Evolutionary conservation across 805 yeast genomes (phyloP), one percentile per base, ranked within the genome.

Genomic region (Metschnikowia lochheadii): DNA sequence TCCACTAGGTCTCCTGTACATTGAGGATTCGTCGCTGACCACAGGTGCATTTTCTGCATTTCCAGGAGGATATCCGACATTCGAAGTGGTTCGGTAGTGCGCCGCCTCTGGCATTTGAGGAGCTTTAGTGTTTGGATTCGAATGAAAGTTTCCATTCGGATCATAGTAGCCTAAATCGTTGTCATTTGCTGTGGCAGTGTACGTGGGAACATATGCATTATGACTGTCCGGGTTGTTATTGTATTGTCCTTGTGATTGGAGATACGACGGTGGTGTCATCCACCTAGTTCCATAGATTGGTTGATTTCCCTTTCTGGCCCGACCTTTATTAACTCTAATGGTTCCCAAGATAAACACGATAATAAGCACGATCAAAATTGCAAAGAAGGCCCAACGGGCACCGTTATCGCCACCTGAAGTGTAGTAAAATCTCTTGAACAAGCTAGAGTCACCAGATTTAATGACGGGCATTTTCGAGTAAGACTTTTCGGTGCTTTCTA

Each of bases 181-280:
- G 29, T 83, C 88, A 54, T 83, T 83, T 0, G 90, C 83, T 14
- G 73, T 67, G 11, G 72, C 87, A 0, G 89, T 80, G 56, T 87
- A 87, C 2, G 84, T 76, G 0, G 95, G 95, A 1, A 85, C 88
- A 56, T 73, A 81, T 7, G 68, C 62, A 40, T 63, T 61, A 13
- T 69, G 72, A 50, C 63, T 54, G 33, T 68, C 75, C 2, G 52
- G 41, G 0, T 77, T 78, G 42, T 73, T 75, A 48, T 76, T 70
- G 56, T 81, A 78, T 51, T 80, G 83, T 46, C 70, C 72, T 59
- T 86, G 87, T 1, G 89, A 79, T 56, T 83, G 89, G 43, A 73
- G 63, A 61, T 88, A 88, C 10, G 84, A 75, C 0, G 95, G 95
- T 6, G 96, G 96, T 0, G 94, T 85, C 72, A 89, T 81, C 95